phyloP scores from a whole-genome alignment of 179 eudicot species.

The Spergularia azorica region DNA sequence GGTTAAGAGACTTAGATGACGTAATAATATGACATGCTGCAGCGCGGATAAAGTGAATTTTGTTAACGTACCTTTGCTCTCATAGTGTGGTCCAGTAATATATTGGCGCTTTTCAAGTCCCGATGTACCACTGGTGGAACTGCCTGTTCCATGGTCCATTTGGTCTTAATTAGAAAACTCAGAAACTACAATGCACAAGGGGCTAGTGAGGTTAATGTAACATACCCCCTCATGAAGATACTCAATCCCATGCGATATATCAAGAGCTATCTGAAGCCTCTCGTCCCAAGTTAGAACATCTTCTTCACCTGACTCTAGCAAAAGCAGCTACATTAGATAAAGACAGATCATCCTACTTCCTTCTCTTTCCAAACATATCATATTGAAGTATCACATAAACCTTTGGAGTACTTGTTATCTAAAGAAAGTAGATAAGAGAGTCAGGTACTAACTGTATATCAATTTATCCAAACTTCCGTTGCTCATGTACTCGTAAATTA shows the following conservation, averaged over 20 bases:
- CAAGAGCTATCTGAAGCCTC: conserved; percentile 88
- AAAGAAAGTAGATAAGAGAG: not conserved
- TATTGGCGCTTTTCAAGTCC: conserved; percentile 92
- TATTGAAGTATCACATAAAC: too few species aligned
- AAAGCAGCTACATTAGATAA: not conserved
- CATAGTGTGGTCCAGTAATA: conserved; percentile 74
- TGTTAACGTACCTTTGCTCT: conserved; percentile 73
- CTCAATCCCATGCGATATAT: conserved; percentile 91
- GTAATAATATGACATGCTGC: too few species aligned
- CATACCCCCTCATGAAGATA: conserved; percentile 99
- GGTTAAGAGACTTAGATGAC: too few species aligned
- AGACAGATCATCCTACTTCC: not conserved
- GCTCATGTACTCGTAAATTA: conserved; percentile 89
- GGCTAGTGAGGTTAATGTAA: not conserved
- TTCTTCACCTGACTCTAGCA: conserved; percentile 46
- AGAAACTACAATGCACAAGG: not conserved
- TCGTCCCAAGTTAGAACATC: conserved; percentile 80
- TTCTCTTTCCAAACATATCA: too few species aligned
- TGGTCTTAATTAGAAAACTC: conserved; percentile 14
- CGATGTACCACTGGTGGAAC: conserved; percentile 95
- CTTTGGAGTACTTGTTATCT: too few species aligned
- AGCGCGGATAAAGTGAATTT: not conserved
- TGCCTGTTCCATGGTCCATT: conserved; percentile 62
- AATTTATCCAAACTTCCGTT: conserved; percentile 85
- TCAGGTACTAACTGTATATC: conserved; percentile 62